phyloP scores from a whole-genome alignment of 164 flowering plant species.

The Sextonia rubra region DNA sequence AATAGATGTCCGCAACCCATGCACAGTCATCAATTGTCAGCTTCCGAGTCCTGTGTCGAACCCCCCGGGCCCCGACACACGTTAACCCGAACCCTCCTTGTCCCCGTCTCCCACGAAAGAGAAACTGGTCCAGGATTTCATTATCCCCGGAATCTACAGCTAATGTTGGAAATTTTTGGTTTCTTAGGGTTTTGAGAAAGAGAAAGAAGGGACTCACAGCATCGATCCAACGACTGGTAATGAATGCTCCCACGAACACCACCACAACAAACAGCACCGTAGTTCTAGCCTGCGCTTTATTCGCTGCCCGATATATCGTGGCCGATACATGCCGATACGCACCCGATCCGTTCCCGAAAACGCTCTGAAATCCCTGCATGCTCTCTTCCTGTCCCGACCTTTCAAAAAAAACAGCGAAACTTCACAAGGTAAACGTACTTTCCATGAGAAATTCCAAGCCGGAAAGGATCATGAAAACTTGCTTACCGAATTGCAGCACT shows the following conservation, averaged over 20 bases:
- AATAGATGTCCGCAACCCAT: too few relatives aligned
- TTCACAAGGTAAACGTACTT: too few relatives aligned
- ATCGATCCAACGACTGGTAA: slow-evolving; percentile 44
- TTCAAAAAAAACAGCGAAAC: too few relatives aligned
- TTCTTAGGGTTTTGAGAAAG: too few relatives aligned
- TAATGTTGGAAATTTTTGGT: too few relatives aligned
- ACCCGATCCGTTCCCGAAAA: slow-evolving; percentile 5
- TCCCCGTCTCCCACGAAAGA: too few relatives aligned
- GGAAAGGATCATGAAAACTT: background rate
- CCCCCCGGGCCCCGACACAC: too few relatives aligned
- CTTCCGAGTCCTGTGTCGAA: too few relatives aligned
- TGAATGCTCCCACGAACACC: slow-evolving; percentile 33
- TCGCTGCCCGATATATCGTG: background rate
- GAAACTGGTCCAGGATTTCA: too few relatives aligned
- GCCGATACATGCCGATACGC: slow-evolving; percentile 8
- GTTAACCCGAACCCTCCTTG: too few relatives aligned
- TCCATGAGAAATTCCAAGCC: background rate
- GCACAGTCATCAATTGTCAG: too few relatives aligned
- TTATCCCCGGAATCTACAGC: too few relatives aligned
- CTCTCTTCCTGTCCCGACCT: background rate
- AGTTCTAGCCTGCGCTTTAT: slow-evolving; percentile 1
- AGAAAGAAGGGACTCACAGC: slow-evolving; percentile 24
- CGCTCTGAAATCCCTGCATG: slow-evolving; percentile 5
- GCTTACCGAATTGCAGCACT: background rate
- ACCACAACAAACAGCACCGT: slow-evolving; percentile 7